Conservation (phyloP, 1,284 basidiomycete species). For the Ceratorhiza oryzae-sativae region DNA sequence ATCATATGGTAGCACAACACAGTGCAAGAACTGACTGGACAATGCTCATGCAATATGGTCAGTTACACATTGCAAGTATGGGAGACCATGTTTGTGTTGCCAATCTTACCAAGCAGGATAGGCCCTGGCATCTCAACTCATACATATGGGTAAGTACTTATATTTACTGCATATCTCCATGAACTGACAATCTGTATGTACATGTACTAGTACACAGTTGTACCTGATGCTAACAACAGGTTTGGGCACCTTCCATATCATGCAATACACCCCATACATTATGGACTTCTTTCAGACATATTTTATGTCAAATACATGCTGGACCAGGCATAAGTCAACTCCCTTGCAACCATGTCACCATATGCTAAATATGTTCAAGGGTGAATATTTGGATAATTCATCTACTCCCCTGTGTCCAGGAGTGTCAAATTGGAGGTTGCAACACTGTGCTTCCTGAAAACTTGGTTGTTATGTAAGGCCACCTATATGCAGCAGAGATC, state of each 20-base stretch:
- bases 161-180: neutral
- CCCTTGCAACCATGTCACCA: neutral
- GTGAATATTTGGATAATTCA: neutral
- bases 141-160: neutral
- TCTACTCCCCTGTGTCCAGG: neutral
- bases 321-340: neutral
- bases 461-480: neutral
- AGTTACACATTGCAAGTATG: neutral
- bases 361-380: neutral
- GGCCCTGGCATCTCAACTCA: neutral
- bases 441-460: constrained; percentile 7
- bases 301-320: neutral
- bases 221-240: neutral
- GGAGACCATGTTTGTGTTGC: neutral
- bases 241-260: neutral
- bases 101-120: neutral
- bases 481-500: neutral
- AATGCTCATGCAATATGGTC: constrained; percentile 2
- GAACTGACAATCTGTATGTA: too few species aligned
- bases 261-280: neutral
- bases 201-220: neutral
- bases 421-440: neutral
- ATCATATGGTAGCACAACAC: neutral
- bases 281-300: neutral
- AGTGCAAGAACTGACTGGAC: neutral